Evolutionary conservation across 805 yeast genomes (phyloP).

Genomic region (Cyberlindnera suaveolens): DNA sequence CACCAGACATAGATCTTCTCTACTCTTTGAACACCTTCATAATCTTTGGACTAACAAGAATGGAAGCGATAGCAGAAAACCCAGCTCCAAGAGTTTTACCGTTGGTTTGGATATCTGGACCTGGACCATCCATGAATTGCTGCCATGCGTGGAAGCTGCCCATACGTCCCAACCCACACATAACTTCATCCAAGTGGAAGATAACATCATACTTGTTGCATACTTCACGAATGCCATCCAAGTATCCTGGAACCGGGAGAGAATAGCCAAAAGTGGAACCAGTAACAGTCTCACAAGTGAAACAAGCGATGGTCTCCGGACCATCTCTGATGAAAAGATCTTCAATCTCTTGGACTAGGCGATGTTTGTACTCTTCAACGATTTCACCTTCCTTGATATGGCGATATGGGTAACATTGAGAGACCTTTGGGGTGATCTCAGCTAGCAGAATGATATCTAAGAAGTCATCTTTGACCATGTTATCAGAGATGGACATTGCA

Average conservation of each 20-base stretch:
- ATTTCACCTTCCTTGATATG: constrained; percentile 27
- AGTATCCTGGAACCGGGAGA: constrained; percentile 38
- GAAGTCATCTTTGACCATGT: constrained; percentile 31
- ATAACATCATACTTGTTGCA: constrained; percentile 46
- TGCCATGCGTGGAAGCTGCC: constrained; percentile 44
- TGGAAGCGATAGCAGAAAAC: constrained; percentile 40
- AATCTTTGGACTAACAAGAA: constrained; percentile 31
- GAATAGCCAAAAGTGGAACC: constrained; percentile 41
- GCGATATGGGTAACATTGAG: constrained; percentile 27
- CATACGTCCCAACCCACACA: constrained; percentile 51
- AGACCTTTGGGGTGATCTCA: constrained; percentile 21
- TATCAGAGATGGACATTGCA: constrained; percentile 37
- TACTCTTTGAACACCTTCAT: constrained; percentile 27
- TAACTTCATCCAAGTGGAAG: constrained; percentile 46
- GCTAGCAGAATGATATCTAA: constrained; percentile 23
- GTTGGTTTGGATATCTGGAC: constrained; percentile 42
- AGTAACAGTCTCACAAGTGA: constrained; percentile 39
- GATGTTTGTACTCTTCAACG: constrained; percentile 32
- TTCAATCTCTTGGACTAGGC: constrained; percentile 36
- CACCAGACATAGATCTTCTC: constrained; percentile 30
- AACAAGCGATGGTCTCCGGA: constrained; percentile 37
- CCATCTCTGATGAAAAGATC: constrained; percentile 35
- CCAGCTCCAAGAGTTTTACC: constrained; percentile 47
- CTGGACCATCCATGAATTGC: constrained; percentile 29
- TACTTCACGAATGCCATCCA: constrained; percentile 38